Evolutionary conservation across 495 filamentous ascomycete genomes (phyloP), one percentile per base, ranked within the genome.

Genomic region (Penicillium ucsense): DNA sequence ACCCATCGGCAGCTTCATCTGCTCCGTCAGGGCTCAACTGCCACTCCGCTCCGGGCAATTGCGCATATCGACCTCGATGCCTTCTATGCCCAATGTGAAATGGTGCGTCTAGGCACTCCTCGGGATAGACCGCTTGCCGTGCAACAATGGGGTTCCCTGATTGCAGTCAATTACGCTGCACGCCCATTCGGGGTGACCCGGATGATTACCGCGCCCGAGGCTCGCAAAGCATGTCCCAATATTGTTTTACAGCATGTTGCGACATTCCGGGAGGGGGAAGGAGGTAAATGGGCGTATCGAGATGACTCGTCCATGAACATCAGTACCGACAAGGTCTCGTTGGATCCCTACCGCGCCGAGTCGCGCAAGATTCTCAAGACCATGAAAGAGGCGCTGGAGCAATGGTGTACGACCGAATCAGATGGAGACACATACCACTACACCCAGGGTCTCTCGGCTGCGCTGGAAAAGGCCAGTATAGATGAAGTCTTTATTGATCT

Each of bases 1-100:
- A 96, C 91, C 10, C 89, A 85, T 59, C 85, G 85, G 40, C 83
- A 97, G 32, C 74, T 98, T 20, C 67, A 76, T 8, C 82, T 89
- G 38, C 80, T 97, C 35, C 77, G 81, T 20, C 75, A 81, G 8
- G 86, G 78, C 47, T 82, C 81, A 3, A 72, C 81, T 0, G 78
- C 79, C 4, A 87, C 81, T 42, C 92, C 89, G 10, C 75, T 98
- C 10, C 82, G 92, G 42, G 84, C 90, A 8, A 81, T 95, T 42
- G 87, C 89, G 12, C 92, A 96, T 59, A 77, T 97, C 49, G 92
- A 98, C 62, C 81, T 98, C 52, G 92, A 98, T 77, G 92, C 91
- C 41, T 97, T 97, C 67, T 98, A 98, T 56, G 92, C 94, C 4
- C 92, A 98, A 76, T 95, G 85, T 54, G 92, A 97, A 64, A 89